Percentiles rank a stretch among this genome's conserved stretches.
These are phyloP conservation scores for Cystofilobasidium ferigula DNA, from an alignment of 768 basidiomycete genomes.

Conservation along the genomic window DNA sequence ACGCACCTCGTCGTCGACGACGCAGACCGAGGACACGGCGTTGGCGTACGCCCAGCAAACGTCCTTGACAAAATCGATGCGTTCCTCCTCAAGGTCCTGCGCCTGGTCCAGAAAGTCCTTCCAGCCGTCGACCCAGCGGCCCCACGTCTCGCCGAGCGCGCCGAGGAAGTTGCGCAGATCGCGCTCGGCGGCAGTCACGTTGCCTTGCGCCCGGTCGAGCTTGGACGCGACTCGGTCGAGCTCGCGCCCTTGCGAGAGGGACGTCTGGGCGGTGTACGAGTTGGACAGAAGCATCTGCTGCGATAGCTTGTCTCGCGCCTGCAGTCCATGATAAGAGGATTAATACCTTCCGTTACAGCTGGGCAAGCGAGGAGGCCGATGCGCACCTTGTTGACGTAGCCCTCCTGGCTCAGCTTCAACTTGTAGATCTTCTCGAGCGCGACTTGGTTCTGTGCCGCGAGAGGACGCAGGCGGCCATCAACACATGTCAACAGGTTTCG, in stretches of 20 bases:
- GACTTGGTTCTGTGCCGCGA: conserved; percentile 44
- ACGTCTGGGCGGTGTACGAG: conserved; percentile 79
- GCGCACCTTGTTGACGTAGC: conserved; percentile 60
- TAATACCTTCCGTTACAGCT: background rate
- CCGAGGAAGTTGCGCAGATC: conserved; percentile 83
- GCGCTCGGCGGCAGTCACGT: conserved; percentile 78
- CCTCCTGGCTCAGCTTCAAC: conserved; percentile 73
- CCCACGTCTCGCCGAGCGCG: conserved; percentile 61
- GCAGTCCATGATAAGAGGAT: background rate
- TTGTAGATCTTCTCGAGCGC: conserved; percentile 84
- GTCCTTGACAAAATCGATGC: conserved; percentile 89
- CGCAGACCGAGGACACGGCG: conserved; percentile 87
- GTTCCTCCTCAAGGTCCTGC: conserved; percentile 90
- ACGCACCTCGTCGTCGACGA: conserved; percentile 83
- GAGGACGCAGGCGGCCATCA: background rate
- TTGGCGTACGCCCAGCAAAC: conserved; percentile 95
- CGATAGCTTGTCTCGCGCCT: conserved; percentile 86
- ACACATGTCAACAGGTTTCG: background rate
- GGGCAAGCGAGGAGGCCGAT: background rate
- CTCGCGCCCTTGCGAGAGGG: conserved; percentile 84
- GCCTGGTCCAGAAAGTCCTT: conserved; percentile 70
- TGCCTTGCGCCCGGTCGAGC: conserved; percentile 76
- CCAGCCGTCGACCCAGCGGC: conserved; percentile 88
- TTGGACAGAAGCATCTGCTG: conserved; percentile 85
- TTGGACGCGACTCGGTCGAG: conserved; percentile 79